Evolutionary conservation across 2,329 filamentous ascomycete species (phyloP), one percentile per base, ranked within the genome.

Genomic region (Alternaria hordeiaustralica): DNA sequence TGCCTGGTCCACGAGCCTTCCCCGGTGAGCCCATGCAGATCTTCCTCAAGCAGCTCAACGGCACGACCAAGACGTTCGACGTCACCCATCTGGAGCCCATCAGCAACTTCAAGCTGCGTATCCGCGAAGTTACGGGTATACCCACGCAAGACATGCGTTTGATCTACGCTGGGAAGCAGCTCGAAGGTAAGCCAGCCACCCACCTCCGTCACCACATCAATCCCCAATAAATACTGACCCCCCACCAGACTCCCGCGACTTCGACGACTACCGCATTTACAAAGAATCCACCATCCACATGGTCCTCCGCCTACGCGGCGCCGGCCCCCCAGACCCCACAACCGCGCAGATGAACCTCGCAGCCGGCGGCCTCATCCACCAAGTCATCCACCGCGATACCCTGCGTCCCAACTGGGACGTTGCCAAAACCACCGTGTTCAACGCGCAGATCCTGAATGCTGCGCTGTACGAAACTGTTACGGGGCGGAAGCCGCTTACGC

Each of bases 71-170:
- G 82, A 88, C 86, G 69, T 87, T 88, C 79, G 85, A 53, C 20
- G 49, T 53, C 15, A 53, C 87, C 78, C 86, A 84, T 23, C 90
- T 88, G 2, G 93, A 96, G 74, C 96, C 93, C 55, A 96, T 96
- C 82, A 93, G 96, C 85, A 95, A 96, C 65, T 93, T 97, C 46
- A 97, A 97, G 89, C 88, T 87, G 60, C 96, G 96, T 87, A 97
- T 97, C n/a, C 30, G 49, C 5, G 20, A 53, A 1, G 49, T 20
- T 1, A 53, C 49, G 3, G 30, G 49, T 12, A 41, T 41, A 9
- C 49, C 30, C 9, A 41, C 30, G 9, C 21, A 21, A 15, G 13
- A 23, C 13, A 25, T 53, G 28, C 49, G 49, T 33, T 25, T 53
- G 10, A 36, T 25, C 44, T 93, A 97, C 82, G 93, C 97, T 78